Base-by-base conservation (phyloP, 2,329 filamentous ascomycete genomes). In the Annulohypoxylon truncatum region DNA sequence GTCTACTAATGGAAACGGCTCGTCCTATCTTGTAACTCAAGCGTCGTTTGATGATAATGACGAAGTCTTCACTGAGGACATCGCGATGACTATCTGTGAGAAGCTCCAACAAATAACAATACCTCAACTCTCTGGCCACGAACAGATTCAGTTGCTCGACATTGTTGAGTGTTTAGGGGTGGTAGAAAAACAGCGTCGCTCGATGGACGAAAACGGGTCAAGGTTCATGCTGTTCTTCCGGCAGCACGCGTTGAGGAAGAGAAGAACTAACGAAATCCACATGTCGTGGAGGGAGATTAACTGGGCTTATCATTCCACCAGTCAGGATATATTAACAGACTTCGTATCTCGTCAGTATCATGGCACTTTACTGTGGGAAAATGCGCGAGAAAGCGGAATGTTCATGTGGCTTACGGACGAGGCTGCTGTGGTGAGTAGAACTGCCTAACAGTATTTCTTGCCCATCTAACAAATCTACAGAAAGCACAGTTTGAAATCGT, bases 381-480 rank as follows among this genome's bases (percentile, higher is more conserved):
- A 94, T 72, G 96, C 95, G 1, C 86, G 91, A 48, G 91, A 96
- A 76, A 93, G 91, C 70, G 96, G 96, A 9, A 85, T 98, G 59
- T 97, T 97, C 75, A 95, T 97, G 89, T 99, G 96, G 95, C 84
- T 99, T 68, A 88, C 89, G 0, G 94, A 97, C 77, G 79, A 84
- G 15, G 87, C 85, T 58, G 89, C 93, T 20, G 82, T 98, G 76
- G 93, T 96, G 84, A 78, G 89, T 77, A 56, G 4, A 0, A 54
- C 13, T 33, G 15, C 7, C 13, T 18, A 18, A 26, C 22, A 26
- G 18, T 1, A 9, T 6, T 24, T 7, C 4, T 35, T 7, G 7
- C 15, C 15, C 55, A 28, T 67, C 67, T 71, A 64, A 69, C 22
- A 12, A 22, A 38, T 33, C 38, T 52, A 61, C 71, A 92, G 90